phyloP scores from a whole-genome alignment of 2,329 filamentous ascomycete genomes.

The Fusarium falciforme region DNA sequence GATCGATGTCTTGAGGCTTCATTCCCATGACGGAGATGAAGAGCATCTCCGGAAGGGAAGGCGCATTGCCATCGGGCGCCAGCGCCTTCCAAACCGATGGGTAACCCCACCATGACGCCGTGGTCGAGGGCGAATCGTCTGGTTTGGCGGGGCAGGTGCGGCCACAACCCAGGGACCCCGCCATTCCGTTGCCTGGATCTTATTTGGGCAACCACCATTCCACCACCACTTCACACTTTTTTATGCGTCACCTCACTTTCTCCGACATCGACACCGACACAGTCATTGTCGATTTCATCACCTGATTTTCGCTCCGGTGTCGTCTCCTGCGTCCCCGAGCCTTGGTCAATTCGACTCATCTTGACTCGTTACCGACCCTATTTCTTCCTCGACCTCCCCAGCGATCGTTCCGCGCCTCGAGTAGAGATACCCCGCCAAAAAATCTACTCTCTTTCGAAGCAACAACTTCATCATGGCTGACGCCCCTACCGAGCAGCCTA shows the following conservation, averaged over 20 bases:
- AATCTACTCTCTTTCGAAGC: not conserved
- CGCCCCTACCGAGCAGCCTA: conserved; percentile 32
- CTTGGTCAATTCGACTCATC: conserved; percentile 16
- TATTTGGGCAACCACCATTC: conserved; percentile 24
- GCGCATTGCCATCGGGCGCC: not conserved
- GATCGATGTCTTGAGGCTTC: not conserved
- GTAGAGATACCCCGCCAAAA: conserved; percentile 6
- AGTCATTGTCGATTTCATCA: conserved; percentile 34
- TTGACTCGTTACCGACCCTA: conserved; percentile 7
- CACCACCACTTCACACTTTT: conserved; percentile 36
- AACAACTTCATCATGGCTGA: conserved; percentile 34
- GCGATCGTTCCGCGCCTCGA: conserved; percentile 7
- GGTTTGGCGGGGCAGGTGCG: conserved; percentile 40
- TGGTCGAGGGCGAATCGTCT: conserved; percentile 28
- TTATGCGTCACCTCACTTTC: conserved; percentile 41
- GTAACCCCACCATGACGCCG: conserved; percentile 42
- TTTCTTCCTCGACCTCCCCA: conserved; percentile 8
- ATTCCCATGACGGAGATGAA: not conserved
- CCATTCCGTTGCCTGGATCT: conserved; percentile 20
- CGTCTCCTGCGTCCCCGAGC: conserved; percentile 6
- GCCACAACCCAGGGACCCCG: conserved; percentile 36
- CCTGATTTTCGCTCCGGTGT: conserved; percentile 31
- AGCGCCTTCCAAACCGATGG: conserved; percentile 2
- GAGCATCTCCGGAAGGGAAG: not conserved
- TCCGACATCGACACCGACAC: conserved; percentile 29